A percentile compares a stretch with the other conserved stretches of the same genome.
phyloP scores from a whole-genome alignment of 1,139 yeast genomes.

The Suhomyces wounanorum region DNA sequence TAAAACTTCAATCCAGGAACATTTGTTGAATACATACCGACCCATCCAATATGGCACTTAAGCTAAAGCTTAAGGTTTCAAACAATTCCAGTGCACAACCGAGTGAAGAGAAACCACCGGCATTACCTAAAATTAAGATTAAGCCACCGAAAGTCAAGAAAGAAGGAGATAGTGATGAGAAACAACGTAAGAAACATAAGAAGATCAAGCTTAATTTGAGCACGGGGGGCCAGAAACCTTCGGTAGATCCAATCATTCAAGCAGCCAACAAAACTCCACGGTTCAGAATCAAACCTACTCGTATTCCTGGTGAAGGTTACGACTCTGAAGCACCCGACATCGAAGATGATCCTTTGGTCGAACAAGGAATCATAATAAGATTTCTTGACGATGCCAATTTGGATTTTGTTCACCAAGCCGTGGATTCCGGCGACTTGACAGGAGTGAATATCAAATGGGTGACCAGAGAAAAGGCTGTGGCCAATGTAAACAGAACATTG shows the following conservation, averaged over 20 bases:
- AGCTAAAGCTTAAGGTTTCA: conserved; percentile 27
- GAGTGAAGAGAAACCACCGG: conserved; percentile 6
- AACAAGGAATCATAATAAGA: conserved; percentile 80
- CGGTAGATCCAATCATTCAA: conserved; percentile 7
- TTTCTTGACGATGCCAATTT: conserved; percentile 78
- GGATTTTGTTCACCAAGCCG: conserved; percentile 76
- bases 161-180: conserved; percentile 3
- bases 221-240: conserved; percentile 13
- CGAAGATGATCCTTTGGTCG: conserved; percentile 91
- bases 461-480: conserved; percentile 76
- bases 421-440: conserved; percentile 77
- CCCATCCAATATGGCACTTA: conserved; percentile 22
- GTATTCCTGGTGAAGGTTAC: conserved; percentile 93
- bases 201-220: conserved; percentile 26
- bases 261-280: conserved; percentile 41
- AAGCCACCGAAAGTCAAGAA: conserved; percentile 18
- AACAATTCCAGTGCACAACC: conserved; percentile 5
- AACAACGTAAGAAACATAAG: conserved; percentile 19
- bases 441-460: conserved; percentile 79
- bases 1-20: background rate
- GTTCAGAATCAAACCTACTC: conserved; percentile 77
- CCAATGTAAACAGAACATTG: conserved; percentile 51
- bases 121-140: conserved; percentile 22
- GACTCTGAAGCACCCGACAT: conserved; percentile 96
- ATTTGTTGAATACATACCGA: background rate